Conservation (phyloP, 306 rosid species). For the Medicago arabica region DNA sequence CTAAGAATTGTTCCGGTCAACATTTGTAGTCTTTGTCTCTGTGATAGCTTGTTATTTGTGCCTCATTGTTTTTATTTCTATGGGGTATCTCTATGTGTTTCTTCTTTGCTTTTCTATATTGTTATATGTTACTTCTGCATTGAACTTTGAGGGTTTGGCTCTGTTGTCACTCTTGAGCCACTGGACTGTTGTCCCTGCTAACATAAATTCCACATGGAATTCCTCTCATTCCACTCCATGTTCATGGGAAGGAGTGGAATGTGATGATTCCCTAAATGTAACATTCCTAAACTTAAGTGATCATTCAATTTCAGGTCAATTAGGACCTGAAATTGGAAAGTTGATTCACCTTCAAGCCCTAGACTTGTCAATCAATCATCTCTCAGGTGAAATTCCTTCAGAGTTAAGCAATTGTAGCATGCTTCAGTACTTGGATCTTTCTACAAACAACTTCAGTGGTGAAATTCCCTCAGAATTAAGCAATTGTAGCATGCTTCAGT, state of each 20-base stretch:
- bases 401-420: constrained; percentile 49
- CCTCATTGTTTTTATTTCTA: background rate
- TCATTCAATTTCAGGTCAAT: constrained; percentile 57
- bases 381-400: constrained; percentile 28
- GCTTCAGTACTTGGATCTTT: constrained; percentile 56
- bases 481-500: constrained; percentile 56
- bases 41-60: background rate
- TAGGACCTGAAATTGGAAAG: constrained; percentile 64
- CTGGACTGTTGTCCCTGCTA: constrained; percentile 55
- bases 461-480: constrained; percentile 24
- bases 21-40: too few relatives aligned
- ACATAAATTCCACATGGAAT: constrained; percentile 65
- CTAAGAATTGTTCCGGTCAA: background rate
- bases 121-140: constrained; percentile 39
- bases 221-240: constrained; percentile 75
- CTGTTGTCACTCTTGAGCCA: constrained; percentile 55
- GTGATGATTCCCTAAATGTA: constrained; percentile 55
- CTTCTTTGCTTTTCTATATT: constrained; percentile 47
- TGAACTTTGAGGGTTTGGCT: constrained; percentile 68
- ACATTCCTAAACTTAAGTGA: constrained; percentile 55
- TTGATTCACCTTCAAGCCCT: constrained; percentile 37
- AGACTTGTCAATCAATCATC: constrained; percentile 16
- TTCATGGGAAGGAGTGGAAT: constrained; percentile 70
- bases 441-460: constrained; percentile 54
- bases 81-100: constrained; percentile 34